Base-by-base conservation (phyloP, 805 yeast species). In the Candida ascalaphidarum region DNA sequence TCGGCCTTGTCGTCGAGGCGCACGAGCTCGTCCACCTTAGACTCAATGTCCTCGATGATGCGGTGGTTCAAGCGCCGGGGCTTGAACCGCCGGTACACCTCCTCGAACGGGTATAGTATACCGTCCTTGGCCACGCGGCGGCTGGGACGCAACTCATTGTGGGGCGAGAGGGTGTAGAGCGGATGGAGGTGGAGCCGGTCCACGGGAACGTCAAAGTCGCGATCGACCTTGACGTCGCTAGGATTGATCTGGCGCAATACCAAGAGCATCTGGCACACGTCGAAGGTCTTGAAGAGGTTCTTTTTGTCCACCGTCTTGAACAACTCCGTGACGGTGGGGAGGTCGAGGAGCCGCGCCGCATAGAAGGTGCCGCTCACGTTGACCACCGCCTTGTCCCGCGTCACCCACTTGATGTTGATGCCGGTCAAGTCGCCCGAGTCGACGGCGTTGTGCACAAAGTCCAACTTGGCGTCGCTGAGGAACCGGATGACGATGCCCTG, bases 301-400 rank as follows among this genome's bases (percentile, higher is more conserved):
- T 89, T 89, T 44, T 75, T 72, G 50, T 92, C 98, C 14, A 88
- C 72, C 4, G 95, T 77, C 54, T 92, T 92, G 50, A 80, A 84
- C 5, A 82, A 74, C 50, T 92, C 98, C 7, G 83, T 71, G 4
- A 88, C 55, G 0, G 95, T 83, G 0, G 98, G 98, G 37, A 92
- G 59, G 43, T 88, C 89, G n/a, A 92, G 74, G 20, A 92, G 58
- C 37, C 84, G 76, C 0, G 94, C 96, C 5, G 83, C 85, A 50
- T 82, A 89, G 35, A 76, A 51, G 10, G 73, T 67, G 24, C 75
- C 79, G 34, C 75, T 54, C n/a, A 92, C 68, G 14, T 70, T 67
- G 3, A 89, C 74, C 13, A 84, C 68, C 0, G 96, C 96, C 34
- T 84, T 74, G 24, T 78, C 70, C 28, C 77, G 66, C 37, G 89